Percentiles rank a stretch among this genome's conserved stretches.
phyloP scores from a whole-genome alignment of 805 yeast species.

The Candida verbasci region DNA sequence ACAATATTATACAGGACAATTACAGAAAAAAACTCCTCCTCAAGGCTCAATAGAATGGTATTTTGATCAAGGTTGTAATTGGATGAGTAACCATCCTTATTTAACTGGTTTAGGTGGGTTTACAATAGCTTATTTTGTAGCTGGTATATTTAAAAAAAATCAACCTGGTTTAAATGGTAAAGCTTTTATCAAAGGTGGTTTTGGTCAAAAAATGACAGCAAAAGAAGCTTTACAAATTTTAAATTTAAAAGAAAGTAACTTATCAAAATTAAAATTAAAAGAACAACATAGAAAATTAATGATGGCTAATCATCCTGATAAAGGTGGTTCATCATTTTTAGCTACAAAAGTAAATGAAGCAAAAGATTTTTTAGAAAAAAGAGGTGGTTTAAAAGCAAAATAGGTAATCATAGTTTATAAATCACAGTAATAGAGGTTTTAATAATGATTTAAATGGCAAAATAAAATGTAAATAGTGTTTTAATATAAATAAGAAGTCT shows the following conservation, averaged over 20 bases:
- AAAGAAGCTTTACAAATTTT: slow-evolving; percentile 85
- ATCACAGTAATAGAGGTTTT: no score
- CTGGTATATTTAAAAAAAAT: slow-evolving; percentile 62
- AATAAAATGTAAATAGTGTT: no score
- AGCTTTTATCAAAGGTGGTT: slow-evolving; percentile 80
- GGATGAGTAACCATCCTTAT: slow-evolving; percentile 75
- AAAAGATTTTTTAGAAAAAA: slow-evolving; percentile 71
- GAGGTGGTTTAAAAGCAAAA: slow-evolving; percentile 48
- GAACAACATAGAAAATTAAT: slow-evolving; percentile 80
- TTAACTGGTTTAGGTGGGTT: slow-evolving; percentile 67
- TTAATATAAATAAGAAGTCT: no score
- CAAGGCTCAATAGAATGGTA: slow-evolving; percentile 55
- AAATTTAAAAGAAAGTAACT: slow-evolving; percentile 63
- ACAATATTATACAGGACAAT: slow-evolving; percentile 34
- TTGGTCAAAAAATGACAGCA: slow-evolving; percentile 85
- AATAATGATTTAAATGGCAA: no score
- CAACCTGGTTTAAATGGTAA: slow-evolving; percentile 67
- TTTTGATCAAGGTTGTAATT: slow-evolving; percentile 54
- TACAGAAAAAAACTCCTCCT: slow-evolving; percentile 36
- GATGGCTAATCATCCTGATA: slow-evolving; percentile 91
- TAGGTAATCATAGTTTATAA: no score
- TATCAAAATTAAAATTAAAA: slow-evolving; percentile 61
- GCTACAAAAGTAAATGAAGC: slow-evolving; percentile 95
- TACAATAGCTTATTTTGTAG: slow-evolving; percentile 56
- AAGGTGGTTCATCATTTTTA: slow-evolving; percentile 85